A percentile compares a stretch with the other conserved stretches of the same genome.
Evolutionary conservation across 805 yeast species (phyloP).

Genomic region (Sugiyamaella marilandica): DNA sequence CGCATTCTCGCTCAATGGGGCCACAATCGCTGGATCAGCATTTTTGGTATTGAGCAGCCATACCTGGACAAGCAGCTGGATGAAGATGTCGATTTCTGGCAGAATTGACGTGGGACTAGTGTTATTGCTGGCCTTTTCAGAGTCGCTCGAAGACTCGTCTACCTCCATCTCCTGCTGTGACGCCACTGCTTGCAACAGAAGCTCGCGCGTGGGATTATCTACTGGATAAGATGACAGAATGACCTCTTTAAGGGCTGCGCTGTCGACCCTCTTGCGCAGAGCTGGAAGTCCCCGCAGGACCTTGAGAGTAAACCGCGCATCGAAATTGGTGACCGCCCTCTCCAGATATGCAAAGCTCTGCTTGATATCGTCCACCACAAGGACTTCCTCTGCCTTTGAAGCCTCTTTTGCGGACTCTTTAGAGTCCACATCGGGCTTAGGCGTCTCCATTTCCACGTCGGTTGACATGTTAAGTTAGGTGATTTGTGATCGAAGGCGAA

Average conservation of each 20-base stretch:
- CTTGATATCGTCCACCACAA: slow-evolving; percentile 29
- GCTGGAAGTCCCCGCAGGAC: slow-evolving; percentile 78
- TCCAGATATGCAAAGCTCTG: slow-evolving; percentile 44
- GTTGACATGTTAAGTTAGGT: slow-evolving; percentile 1
- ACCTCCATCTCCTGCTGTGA: slow-evolving; percentile 15
- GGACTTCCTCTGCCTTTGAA: slow-evolving; percentile 5
- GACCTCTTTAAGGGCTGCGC: slow-evolving; percentile 50
- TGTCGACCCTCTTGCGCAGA: slow-evolving; percentile 60
- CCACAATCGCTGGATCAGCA: slow-evolving; percentile 37
- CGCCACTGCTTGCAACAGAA: slow-evolving; percentile 31
- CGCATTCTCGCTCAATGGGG: slow-evolving; percentile 30
- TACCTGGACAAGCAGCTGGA: slow-evolving; percentile 74
- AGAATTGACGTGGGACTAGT: slow-evolving; percentile 34
- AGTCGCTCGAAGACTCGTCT: slow-evolving; percentile 6
- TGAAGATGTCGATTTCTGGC: slow-evolving; percentile 77
- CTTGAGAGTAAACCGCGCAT: slow-evolving; percentile 81
- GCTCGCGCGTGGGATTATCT: slow-evolving; percentile 33
- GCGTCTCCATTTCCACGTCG: slow-evolving; percentile 17
- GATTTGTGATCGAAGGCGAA: background rate
- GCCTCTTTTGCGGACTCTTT: background rate
- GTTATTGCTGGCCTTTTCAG: background rate
- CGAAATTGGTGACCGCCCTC: slow-evolving; percentile 67
- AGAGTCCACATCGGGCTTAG: slow-evolving; percentile 2
- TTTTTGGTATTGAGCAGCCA: slow-evolving; percentile 62
- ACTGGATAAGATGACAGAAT: slow-evolving; percentile 54